Percentiles rank a stretch among this genome's conserved stretches.
Conservation (phyloP, 345 rosid species). For the Populus tremula region DNA sequence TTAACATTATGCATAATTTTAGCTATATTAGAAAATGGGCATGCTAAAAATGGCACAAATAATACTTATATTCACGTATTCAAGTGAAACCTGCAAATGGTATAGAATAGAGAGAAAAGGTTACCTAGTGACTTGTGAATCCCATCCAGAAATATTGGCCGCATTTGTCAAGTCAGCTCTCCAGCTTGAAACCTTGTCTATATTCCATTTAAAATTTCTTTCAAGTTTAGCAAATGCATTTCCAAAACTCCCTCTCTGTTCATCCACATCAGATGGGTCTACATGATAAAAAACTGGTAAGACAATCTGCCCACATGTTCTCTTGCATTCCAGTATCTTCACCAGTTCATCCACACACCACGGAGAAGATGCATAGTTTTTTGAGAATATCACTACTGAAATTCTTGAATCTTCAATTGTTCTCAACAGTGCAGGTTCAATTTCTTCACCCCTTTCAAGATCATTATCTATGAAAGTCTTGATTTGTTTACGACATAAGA, state of each 20-base stretch:
- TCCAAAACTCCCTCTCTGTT: neutral
- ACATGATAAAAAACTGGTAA: neutral
- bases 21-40: too few species aligned
- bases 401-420: neutral
- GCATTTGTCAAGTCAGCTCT: neutral
- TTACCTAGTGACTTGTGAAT: neutral
- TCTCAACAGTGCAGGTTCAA: neutral
- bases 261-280: neutral
- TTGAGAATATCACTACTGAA: neutral
- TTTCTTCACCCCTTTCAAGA: neutral
- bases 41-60: too few species aligned
- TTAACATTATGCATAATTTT: too few species aligned
- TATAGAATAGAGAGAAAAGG: too few species aligned
- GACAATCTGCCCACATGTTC: neutral
- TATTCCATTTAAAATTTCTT: neutral
- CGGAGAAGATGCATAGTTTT: neutral
- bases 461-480: neutral
- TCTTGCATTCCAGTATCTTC: neutral
- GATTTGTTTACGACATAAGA: neutral
- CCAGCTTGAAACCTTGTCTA: neutral
- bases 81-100: too few species aligned
- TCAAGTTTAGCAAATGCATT: neutral
- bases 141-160: neutral
- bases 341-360: neutral
- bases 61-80: too few species aligned